A percentile compares a stretch with the other conserved stretches of the same genome.
phyloP scores from a whole-genome alignment of 768 basidiomycete species.

The Panaeolus cyanescens region DNA sequence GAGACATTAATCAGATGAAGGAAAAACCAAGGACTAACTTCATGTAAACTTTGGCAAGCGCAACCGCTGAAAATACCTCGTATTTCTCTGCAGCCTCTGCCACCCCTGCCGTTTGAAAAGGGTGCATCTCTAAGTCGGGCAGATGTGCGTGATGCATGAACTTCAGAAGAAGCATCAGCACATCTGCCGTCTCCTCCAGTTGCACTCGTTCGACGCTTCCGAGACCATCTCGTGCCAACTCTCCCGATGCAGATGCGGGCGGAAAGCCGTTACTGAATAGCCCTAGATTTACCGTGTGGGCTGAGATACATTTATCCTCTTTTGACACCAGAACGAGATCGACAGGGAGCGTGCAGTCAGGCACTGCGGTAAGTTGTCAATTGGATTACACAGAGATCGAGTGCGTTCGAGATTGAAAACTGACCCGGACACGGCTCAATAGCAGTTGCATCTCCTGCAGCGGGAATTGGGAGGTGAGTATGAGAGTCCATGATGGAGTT shows the following conservation, averaged over 20 bases:
- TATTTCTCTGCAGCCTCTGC: slow-evolving; percentile 19
- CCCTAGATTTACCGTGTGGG: slow-evolving; percentile 14
- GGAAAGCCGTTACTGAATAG: slow-evolving; percentile 14
- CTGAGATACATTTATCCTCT: slow-evolving; percentile 7
- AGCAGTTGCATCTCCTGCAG: not conserved
- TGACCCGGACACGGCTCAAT: not conserved
- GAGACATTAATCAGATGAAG: too few relatives aligned
- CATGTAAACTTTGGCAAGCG: slow-evolving; percentile 13
- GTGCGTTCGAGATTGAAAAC: too few relatives aligned
- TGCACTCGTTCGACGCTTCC: not conserved
- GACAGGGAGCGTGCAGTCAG: slow-evolving; percentile 9
- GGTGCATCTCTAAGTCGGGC: not conserved
- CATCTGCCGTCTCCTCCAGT: slow-evolving; percentile 3
- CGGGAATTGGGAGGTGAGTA: too few relatives aligned
- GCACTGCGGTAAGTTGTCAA: too few relatives aligned
- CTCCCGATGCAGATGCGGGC: not conserved
- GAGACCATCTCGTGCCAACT: not conserved
- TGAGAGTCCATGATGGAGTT: too few relatives aligned
- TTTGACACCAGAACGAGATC: slow-evolving; percentile 15
- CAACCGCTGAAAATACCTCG: slow-evolving; percentile 13
- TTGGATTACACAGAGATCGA: too few relatives aligned
- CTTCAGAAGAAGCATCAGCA: slow-evolving; percentile 8
- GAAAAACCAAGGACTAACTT: slow-evolving; percentile 2
- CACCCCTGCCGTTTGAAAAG: not conserved
- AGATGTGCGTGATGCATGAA: slow-evolving; percentile 14